Evolutionary conservation across 179 eudicot species (phyloP).

Genomic region (Amaranthus tricolor): DNA sequence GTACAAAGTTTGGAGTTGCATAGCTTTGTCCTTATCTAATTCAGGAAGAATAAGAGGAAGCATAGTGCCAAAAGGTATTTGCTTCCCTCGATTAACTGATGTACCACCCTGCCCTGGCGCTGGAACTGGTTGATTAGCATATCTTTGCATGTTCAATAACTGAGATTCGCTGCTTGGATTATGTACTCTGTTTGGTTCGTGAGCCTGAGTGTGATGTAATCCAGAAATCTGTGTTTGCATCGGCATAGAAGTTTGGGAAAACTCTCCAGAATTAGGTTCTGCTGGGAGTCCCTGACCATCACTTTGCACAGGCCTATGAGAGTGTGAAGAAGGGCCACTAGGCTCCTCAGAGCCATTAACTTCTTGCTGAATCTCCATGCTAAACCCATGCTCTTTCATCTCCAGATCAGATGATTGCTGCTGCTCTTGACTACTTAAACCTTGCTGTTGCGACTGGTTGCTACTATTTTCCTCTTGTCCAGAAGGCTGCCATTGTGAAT

Average conservation of each 20-base stretch:
- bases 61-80: conserved; percentile 85
- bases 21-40: conserved; percentile 81
- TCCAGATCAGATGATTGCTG: conserved; percentile 46
- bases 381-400: conserved; percentile 43
- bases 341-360: conserved; percentile 38
- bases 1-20: conserved; percentile 71
- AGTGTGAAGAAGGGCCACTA: conserved; percentile 35
- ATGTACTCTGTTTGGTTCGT: conserved; percentile 29
- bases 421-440: conserved; percentile 28
- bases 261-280: conserved; percentile 39
- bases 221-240: conserved; percentile 40
- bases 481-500: conserved; percentile 65
- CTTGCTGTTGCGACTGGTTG: conserved; percentile 46
- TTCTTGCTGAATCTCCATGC: conserved; percentile 45
- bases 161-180: conserved; percentile 36
- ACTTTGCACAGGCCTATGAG: conserved; percentile 35
- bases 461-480: conserved; percentile 43
- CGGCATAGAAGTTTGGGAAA: conserved; percentile 36
- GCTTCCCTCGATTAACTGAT: conserved; percentile 48
- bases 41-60: conserved; percentile 83
- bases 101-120: conserved; percentile 43
- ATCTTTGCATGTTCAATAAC: conserved; percentile 39
- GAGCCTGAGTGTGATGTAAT: conserved; percentile 28
- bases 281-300: conserved; percentile 31
- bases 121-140: conserved; percentile 43